These are phyloP conservation scores for Calonectria ilicicola DNA, from an alignment of 2,329 filamentous ascomycete genomes.

Conservation along the genomic window DNA sequence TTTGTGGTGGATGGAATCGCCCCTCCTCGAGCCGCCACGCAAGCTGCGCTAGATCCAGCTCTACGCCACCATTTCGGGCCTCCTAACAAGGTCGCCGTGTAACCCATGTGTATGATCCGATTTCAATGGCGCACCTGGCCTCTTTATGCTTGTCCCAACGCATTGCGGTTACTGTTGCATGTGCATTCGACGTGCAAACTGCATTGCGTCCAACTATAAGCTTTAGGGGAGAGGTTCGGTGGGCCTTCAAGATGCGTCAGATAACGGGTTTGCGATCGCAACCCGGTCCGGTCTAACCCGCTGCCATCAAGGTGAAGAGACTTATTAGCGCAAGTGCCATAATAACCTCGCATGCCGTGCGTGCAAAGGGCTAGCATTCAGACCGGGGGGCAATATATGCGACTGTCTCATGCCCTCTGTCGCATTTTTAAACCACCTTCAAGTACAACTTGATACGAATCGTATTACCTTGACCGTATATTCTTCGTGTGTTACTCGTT, in stretches of 20 bases:
- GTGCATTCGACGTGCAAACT: background rate
- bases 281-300: conserved; percentile 21
- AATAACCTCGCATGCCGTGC: conserved; percentile 8
- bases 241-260: conserved; percentile 16
- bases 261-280: conserved; percentile 19
- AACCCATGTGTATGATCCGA: conserved; percentile 29
- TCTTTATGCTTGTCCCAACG: conserved; percentile 1
- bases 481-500: too few relatives aligned
- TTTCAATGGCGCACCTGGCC: conserved; percentile 4
- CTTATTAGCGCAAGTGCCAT: conserved; percentile 16
- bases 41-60: conserved; percentile 44
- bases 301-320: conserved; percentile 25
- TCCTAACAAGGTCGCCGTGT: conserved; percentile 26
- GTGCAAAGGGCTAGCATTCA: conserved; percentile 1
- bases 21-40: conserved; percentile 44
- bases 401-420: conserved; percentile 25
- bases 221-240: conserved; percentile 3
- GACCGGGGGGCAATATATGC: conserved; percentile 18
- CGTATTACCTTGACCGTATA: background rate
- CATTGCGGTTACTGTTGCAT: conserved; percentile 7
- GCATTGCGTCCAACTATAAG: background rate
- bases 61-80: conserved; percentile 42
- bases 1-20: conserved; percentile 38
- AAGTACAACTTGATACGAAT: conserved; percentile 24
- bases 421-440: conserved; percentile 19